Evolutionary conservation across 169 alveolate genomes (phyloP).

Genomic region (Eimeria acervulina): DNA sequence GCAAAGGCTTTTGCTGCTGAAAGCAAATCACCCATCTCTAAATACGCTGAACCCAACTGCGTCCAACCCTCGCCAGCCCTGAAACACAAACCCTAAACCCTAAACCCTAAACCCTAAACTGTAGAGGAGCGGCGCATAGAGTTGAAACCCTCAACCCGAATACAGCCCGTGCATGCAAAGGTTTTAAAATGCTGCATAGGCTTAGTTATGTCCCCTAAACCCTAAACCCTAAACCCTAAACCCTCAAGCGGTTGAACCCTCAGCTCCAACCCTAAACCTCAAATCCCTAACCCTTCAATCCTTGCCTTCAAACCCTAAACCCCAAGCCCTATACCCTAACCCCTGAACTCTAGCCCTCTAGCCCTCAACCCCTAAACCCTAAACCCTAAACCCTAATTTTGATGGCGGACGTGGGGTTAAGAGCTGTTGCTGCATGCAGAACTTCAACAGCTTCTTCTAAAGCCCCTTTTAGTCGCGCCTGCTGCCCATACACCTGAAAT

Average conservation of each 20-base stretch:
- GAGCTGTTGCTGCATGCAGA: conserved; percentile 34
- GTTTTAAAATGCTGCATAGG: too few species aligned
- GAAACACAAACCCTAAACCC: background rate
- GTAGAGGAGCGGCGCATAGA: background rate
- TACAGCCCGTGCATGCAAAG: too few species aligned
- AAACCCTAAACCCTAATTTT: background rate
- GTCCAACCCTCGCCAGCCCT: conserved; percentile 21
- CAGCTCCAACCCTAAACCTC: background rate
- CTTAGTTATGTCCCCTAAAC: background rate
- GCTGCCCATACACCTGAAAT: conserved; percentile 21
- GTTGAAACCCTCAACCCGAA: background rate
- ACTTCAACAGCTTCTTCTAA: background rate
- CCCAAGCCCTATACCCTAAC: background rate
- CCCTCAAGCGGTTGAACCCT: background rate
- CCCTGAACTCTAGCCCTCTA: background rate
- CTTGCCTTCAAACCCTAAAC: too few species aligned
- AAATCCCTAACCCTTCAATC: background rate
- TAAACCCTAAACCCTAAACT: background rate
- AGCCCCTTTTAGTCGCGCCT: background rate
- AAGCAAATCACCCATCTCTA: conserved; percentile 20
- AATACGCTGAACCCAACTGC: conserved; percentile 7
- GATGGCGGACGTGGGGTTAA: background rate
- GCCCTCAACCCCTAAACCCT: background rate
- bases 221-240: background rate
- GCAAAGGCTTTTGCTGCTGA: conserved; percentile 13